phyloP scores from a whole-genome alignment of 768 basidiomycete species.

The Russula vinacea region DNA sequence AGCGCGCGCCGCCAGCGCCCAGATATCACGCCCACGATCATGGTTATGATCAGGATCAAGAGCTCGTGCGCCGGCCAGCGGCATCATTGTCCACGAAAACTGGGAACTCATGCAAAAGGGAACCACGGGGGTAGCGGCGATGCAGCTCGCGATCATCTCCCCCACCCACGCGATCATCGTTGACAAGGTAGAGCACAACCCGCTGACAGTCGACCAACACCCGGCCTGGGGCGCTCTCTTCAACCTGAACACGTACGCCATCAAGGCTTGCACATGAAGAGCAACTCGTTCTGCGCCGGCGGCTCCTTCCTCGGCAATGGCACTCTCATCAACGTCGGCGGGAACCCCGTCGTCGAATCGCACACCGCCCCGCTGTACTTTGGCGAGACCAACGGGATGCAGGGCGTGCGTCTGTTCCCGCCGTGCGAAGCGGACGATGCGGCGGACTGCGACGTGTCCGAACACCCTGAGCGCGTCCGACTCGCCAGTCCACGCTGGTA shows the following conservation, averaged over 20 bases:
- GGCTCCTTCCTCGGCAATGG: conserved; percentile 77
- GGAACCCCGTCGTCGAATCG: conserved; percentile 70
- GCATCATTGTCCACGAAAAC: conserved; percentile 9
- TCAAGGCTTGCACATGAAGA: conserved; percentile 62
- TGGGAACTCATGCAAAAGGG: conserved; percentile 68
- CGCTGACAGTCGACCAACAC: conserved; percentile 59
- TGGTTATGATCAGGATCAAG: conserved; percentile 18
- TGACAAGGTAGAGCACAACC: conserved; percentile 87
- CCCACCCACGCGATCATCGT: conserved; percentile 65
- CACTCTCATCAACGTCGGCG: conserved; percentile 74
- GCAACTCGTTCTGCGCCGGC: conserved; percentile 86
- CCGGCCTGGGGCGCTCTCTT: conserved; percentile 81
- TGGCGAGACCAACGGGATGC: conserved; percentile 70
- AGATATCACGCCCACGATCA: neutral
- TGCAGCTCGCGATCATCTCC: conserved; percentile 72
- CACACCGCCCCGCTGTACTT: conserved; percentile 68
- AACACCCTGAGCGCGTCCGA: conserved; percentile 59
- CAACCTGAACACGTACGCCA: conserved; percentile 59
- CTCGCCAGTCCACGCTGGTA: conserved; percentile 84
- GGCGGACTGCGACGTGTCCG: conserved; percentile 57
- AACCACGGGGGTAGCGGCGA: conserved; percentile 71
- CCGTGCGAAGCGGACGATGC: conserved; percentile 55
- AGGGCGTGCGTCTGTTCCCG: conserved; percentile 67
- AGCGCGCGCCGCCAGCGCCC: conserved; percentile 7
- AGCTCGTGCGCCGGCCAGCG: conserved; percentile 27